Conservation (phyloP, 2,329 filamentous ascomycete genomes). For the Ceratocystis cacaofunesta region DNA sequence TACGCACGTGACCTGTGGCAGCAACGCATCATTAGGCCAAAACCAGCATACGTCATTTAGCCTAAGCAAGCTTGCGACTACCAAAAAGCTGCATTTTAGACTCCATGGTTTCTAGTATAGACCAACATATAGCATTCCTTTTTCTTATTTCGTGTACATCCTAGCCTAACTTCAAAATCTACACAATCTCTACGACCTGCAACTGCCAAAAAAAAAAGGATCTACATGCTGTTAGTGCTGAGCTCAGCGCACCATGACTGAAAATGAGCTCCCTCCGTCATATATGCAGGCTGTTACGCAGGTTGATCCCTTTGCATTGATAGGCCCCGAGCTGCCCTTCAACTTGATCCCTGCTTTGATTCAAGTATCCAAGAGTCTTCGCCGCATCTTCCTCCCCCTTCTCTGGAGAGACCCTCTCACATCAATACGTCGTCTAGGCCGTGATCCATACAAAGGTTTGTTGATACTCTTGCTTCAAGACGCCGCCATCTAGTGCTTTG, state of each 20-base stretch:
- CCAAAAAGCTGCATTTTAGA: neutral
- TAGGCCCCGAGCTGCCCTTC: constrained; percentile 30
- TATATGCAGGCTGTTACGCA: constrained; percentile 36
- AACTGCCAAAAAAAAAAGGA: neutral
- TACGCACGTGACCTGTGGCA: neutral
- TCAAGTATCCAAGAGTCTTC: constrained; percentile 34
- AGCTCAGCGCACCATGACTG: neutral
- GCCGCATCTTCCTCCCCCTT: constrained; percentile 34
- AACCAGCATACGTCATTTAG: neutral
- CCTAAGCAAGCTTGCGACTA: neutral
- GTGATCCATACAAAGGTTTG: constrained; percentile 32
- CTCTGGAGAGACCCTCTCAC: constrained; percentile 38
- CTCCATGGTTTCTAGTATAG: neutral
- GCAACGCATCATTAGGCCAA: neutral
- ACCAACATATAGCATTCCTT: neutral
- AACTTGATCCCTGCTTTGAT: constrained; percentile 33
- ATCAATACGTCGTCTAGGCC: constrained; percentile 26
- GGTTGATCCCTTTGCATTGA: constrained; percentile 35
- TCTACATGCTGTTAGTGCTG: neutral
- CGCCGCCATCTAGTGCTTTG: neutral
- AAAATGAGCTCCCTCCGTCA: constrained; percentile 30
- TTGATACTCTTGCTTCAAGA: neutral
- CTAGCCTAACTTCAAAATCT: no score
- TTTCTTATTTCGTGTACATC: no score
- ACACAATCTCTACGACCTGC: neutral